phyloP scores from a whole-genome alignment of 176 grass and related monocot genomes.

The Bothriochloa decipiens region DNA sequence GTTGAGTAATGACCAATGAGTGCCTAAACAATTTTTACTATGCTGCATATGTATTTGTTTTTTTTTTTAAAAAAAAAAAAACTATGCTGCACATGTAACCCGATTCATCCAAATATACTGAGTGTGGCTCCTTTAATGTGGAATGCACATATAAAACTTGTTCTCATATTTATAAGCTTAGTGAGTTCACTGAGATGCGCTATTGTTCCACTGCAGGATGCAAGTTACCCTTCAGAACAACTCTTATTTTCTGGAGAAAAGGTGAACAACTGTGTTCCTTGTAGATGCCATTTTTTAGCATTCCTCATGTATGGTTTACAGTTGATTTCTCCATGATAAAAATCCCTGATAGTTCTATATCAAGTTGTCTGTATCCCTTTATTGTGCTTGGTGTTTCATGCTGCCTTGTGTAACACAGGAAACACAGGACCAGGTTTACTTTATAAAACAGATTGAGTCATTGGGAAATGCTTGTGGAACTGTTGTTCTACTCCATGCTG shows the following conservation, averaged over 20 bases:
- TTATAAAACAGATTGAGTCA: slow-evolving; percentile 43
- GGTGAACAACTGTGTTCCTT: slow-evolving; percentile 29
- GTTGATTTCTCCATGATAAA: slow-evolving; percentile 1
- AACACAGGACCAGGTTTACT: slow-evolving; percentile 56
- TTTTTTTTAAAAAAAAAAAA: too few species aligned
- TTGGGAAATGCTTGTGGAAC: slow-evolving; percentile 93
- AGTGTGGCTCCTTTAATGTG: too few species aligned
- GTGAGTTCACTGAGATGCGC: neutral
- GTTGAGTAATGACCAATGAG: neutral
- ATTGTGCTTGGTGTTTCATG: neutral
- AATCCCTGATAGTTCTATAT: neutral
- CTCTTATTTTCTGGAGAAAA: slow-evolving; percentile 27
- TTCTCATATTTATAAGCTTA: too few species aligned
- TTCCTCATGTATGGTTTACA: neutral
- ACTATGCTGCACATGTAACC: neutral
- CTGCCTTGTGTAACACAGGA: slow-evolving; percentile 42
- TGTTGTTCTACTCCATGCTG: slow-evolving; percentile 78
- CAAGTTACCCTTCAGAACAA: neutral
- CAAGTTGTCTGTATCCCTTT: neutral
- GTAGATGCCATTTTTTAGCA: neutral
- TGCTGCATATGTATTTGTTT: neutral
- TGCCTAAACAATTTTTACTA: neutral
- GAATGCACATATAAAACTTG: too few species aligned
- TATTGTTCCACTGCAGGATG: slow-evolving; percentile 24
- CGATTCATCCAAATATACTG: neutral